Conservation (phyloP, 176 grass and related monocot species). For the Carex kokanica region DNA sequence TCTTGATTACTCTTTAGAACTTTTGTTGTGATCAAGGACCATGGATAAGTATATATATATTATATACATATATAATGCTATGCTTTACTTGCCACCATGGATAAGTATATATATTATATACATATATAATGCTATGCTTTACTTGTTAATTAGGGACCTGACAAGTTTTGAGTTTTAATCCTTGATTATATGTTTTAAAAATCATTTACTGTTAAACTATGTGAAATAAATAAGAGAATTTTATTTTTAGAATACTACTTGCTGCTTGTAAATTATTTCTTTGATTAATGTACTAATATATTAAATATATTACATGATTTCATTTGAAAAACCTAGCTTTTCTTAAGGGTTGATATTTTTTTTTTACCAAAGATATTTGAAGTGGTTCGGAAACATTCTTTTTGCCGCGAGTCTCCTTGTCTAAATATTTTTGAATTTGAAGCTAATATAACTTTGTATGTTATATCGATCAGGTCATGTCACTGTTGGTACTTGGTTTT, state of each 20-base stretch:
- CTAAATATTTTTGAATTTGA: constrained; percentile 18
- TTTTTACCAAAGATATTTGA: neutral
- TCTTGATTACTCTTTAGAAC: neutral
- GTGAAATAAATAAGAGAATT: neutral
- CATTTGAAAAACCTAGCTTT: neutral
- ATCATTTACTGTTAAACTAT: neutral
- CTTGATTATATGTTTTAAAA: constrained; percentile 4
- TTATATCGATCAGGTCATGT: constrained; percentile 10
- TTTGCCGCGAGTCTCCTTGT: too few relatives aligned
- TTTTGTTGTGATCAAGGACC: neutral
- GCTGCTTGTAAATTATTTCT: neutral
- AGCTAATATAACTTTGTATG: neutral
- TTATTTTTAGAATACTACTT: neutral
- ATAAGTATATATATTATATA: too few relatives aligned
- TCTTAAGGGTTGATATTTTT: neutral
- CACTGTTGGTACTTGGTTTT: constrained; percentile 20
- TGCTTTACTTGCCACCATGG: neutral
- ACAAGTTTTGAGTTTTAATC: neutral
- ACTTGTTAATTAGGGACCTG: neutral
- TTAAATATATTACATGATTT: neutral
- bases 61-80: neutral
- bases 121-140: neutral
- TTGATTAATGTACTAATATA: neutral
- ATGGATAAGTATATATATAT: too few relatives aligned
- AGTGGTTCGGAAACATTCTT: constrained; percentile 19